These are phyloP conservation scores for Asparagopsis taxiformis DNA, from an alignment of 31 red algal species.

Conservation along the genomic window DNA sequence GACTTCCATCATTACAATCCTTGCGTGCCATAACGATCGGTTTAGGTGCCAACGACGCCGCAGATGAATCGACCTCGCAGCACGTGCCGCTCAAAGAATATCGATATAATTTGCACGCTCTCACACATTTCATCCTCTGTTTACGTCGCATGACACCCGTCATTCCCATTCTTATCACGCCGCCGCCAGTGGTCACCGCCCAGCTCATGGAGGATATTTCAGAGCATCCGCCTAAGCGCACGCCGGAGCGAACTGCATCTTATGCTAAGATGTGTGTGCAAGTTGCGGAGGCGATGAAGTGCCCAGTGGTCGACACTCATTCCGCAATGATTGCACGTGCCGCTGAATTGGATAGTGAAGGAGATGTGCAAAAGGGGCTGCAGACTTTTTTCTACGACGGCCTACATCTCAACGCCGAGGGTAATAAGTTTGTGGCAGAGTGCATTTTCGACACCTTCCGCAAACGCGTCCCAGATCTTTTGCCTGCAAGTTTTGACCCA, in stretches of 20 bases:
- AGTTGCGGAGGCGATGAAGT: constrained; percentile 17
- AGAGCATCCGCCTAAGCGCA: constrained; percentile 1
- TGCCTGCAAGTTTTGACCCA: constrained; percentile 2
- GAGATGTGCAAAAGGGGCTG: constrained; percentile 11
- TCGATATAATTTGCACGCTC: constrained; percentile 34
- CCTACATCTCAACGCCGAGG: constrained; percentile 45
- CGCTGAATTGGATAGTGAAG: neutral
- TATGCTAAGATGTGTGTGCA: constrained; percentile 46
- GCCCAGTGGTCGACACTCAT: constrained; percentile 45
- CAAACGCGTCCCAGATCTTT: constrained; percentile 23
- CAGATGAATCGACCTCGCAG: constrained; percentile 9
- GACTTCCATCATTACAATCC: neutral
- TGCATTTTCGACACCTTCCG: constrained; percentile 27
- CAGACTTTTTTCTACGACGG: constrained; percentile 46
- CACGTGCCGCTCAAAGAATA: constrained; percentile 56
- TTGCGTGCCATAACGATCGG: constrained; percentile 30
- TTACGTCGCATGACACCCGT: constrained; percentile 20
- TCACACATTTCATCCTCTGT: constrained; percentile 18
- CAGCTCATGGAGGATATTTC: neutral
- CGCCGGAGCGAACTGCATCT: constrained; percentile 8
- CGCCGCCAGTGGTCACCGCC: constrained; percentile 46
- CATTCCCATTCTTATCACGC: constrained; percentile 54
- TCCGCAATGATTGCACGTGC: constrained; percentile 22
- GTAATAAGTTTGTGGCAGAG: constrained; percentile 36
- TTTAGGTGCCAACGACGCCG: constrained; percentile 75